A percentile compares a stretch with the other conserved stretches of the same genome.
phyloP scores from a whole-genome alignment of 352 stramenopile genomes.

The Thalassiosira sp. region DNA sequence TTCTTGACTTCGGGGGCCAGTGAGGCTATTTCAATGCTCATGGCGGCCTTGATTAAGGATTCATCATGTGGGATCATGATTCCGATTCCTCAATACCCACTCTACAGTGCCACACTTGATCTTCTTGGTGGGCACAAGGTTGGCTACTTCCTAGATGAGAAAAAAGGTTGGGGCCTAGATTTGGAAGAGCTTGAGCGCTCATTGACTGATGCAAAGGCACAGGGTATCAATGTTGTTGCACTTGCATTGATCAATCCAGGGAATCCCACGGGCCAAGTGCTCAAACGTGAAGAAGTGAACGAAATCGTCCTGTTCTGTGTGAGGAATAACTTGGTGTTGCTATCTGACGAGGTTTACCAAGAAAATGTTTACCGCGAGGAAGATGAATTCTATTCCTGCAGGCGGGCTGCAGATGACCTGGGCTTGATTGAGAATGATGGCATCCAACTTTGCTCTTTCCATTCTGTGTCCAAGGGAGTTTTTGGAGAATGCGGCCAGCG shows the following conservation, averaged over 20 bases:
- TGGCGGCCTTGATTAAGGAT: conserved; percentile 89
- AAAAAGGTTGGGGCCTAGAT: conserved; percentile 89
- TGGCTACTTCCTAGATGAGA: conserved; percentile 97
- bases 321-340: conserved; percentile 91
- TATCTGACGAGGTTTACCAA: conserved; percentile 99
- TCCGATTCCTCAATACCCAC: conserved; percentile 95
- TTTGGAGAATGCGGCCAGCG: conserved; percentile 95
- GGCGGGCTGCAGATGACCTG: conserved; percentile 85
- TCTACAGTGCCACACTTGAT: conserved; percentile 97
- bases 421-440: conserved; percentile 67
- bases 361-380: conserved; percentile 96
- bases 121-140: conserved; percentile 92
- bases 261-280: conserved; percentile 95
- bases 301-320: conserved; percentile 95
- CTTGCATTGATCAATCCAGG: conserved; percentile 99
- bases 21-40: conserved; percentile 91
- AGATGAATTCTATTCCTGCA: conserved; percentile 93
- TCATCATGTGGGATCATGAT: conserved; percentile 77
- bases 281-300: conserved; percentile 88
- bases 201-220: conserved; percentile 86
- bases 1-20: conserved; percentile 97
- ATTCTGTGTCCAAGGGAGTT: conserved; percentile 97
- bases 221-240: conserved; percentile 90
- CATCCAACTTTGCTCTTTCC: conserved; percentile 93
- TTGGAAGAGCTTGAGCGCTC: conserved; percentile 89